phyloP scores from a whole-genome alignment of 306 rosid genomes.

The Glycine latifolia region DNA sequence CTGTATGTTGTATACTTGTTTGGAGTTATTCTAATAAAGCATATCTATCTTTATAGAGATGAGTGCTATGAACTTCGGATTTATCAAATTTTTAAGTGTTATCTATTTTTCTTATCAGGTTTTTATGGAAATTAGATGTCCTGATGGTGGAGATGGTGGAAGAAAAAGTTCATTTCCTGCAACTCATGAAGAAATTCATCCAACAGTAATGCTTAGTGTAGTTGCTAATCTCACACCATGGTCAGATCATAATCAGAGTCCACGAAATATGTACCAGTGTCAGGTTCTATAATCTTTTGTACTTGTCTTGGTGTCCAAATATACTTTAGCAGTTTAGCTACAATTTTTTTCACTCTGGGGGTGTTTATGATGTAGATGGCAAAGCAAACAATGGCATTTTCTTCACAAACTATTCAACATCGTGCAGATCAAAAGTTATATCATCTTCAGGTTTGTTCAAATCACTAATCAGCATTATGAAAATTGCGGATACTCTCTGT shows the following conservation, averaged over 20 bases:
- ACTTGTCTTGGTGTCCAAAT: constrained; percentile 23
- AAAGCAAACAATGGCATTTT: constrained; percentile 97
- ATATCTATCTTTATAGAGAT: neutral
- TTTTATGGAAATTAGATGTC: constrained; percentile 93
- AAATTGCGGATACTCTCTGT: constrained; percentile 14
- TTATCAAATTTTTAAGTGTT: constrained; percentile 7
- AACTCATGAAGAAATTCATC: constrained; percentile 97
- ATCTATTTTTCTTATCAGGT: constrained; percentile 57
- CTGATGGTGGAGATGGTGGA: constrained; percentile 97
- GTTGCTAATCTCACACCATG: constrained; percentile 97
- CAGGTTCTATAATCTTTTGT: constrained; percentile 62
- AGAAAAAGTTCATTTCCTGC: constrained; percentile 80
- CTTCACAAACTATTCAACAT: constrained; percentile 79
- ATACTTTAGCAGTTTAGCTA: neutral
- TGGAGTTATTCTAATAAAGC: no score
- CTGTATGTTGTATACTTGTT: neutral
- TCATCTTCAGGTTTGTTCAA: constrained; percentile 84
- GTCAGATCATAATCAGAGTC: constrained; percentile 99
- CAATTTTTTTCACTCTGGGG: constrained; percentile 27
- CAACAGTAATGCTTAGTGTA: constrained; percentile 95
- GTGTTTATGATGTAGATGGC: constrained; percentile 75
- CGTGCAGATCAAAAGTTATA: constrained; percentile 97
- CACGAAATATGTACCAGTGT: constrained; percentile 98
- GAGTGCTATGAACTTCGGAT: constrained; percentile 1
- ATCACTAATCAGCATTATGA: constrained; percentile 29